These are phyloP conservation scores for Articulospora tetracladia DNA, from an alignment of 495 filamentous ascomycete species.

Conservation along the genomic window DNA sequence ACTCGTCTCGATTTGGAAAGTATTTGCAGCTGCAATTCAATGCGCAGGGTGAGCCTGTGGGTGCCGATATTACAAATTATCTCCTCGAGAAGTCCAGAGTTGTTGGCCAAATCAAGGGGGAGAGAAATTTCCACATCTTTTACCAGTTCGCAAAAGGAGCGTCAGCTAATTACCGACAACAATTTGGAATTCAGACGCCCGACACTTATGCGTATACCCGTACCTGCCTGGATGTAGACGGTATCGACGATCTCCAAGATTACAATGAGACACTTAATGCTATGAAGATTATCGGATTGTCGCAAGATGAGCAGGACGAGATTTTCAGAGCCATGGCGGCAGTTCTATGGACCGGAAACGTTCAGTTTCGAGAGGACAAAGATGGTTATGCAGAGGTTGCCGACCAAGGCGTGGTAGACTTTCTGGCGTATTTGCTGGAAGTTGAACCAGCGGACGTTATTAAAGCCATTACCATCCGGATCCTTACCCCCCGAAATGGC, in stretches of 20 bases:
- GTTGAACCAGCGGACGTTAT: conserved; percentile 77
- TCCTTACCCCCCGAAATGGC: conserved; percentile 86
- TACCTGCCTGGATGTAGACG: conserved; percentile 84
- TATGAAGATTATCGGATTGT: conserved; percentile 90
- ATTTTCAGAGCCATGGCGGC: conserved; percentile 96
- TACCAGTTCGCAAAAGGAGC: conserved; percentile 98
- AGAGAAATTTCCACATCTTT: conserved; percentile 99
- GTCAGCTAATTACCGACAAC: conserved; percentile 76
- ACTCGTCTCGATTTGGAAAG: conserved; percentile 97
- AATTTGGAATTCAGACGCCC: conserved; percentile 84
- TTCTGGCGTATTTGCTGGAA: conserved; percentile 89
- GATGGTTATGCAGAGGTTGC: conserved; percentile 79
- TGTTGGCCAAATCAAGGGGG: conserved; percentile 90
- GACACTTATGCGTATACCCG: conserved; percentile 96
- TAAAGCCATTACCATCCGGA: conserved; percentile 83
- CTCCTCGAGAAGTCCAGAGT: conserved; percentile 93
- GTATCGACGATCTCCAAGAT: conserved; percentile 89
- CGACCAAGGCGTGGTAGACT: conserved; percentile 89
- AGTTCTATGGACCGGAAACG: conserved; percentile 92
- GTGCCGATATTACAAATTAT: conserved; percentile 98
- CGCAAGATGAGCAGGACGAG: conserved; percentile 85
- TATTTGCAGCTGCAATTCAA: conserved; percentile 99
- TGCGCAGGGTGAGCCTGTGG: conserved; percentile 84
- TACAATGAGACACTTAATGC: conserved; percentile 89
- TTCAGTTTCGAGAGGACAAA: conserved; percentile 84